Evolutionary conservation across 2,329 filamentous ascomycete species (phyloP).

Genomic region (Atkinsonella texensis): DNA sequence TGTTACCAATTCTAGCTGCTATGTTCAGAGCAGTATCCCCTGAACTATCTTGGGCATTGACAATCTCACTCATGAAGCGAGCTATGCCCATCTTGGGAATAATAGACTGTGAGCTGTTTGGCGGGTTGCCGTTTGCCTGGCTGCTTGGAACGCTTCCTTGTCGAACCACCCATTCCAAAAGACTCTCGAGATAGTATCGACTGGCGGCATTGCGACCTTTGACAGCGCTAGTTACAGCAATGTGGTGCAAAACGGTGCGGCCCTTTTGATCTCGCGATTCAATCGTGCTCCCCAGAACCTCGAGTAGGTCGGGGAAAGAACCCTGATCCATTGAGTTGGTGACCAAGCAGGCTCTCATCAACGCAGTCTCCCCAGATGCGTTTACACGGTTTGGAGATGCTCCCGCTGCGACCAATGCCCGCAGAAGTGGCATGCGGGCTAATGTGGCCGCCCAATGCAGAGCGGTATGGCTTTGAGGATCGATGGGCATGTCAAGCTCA

Average conservation of each 20-base stretch:
- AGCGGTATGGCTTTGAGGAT: constrained; percentile 77
- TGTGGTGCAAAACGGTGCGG: constrained; percentile 88
- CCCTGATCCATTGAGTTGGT: constrained; percentile 89
- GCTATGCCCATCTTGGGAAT: constrained; percentile 70
- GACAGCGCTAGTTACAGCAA: constrained; percentile 89
- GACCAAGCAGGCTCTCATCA: constrained; percentile 86
- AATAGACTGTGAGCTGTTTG: constrained; percentile 27
- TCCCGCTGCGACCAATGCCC: constrained; percentile 69
- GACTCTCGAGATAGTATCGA: constrained; percentile 88
- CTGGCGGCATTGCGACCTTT: constrained; percentile 86
- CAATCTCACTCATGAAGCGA: constrained; percentile 92
- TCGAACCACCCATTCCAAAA: constrained; percentile 88
- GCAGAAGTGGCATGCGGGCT: constrained; percentile 70
- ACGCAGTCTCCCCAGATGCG: constrained; percentile 75
- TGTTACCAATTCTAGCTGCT: constrained; percentile 82
- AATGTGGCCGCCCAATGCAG: constrained; percentile 95
- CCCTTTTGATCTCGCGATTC: constrained; percentile 83
- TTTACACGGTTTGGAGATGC: constrained; percentile 85
- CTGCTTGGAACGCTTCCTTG: constrained; percentile 57
- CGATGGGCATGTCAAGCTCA: constrained; percentile 87
- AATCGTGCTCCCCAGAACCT: constrained; percentile 79
- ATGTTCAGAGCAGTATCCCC: constrained; percentile 94
- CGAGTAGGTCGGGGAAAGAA: constrained; percentile 81
- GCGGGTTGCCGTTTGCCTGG: constrained; percentile 26
- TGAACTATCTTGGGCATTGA: constrained; percentile 86